Conservation (phyloP, 805 yeast species). For the Ogataea methylovora region DNA sequence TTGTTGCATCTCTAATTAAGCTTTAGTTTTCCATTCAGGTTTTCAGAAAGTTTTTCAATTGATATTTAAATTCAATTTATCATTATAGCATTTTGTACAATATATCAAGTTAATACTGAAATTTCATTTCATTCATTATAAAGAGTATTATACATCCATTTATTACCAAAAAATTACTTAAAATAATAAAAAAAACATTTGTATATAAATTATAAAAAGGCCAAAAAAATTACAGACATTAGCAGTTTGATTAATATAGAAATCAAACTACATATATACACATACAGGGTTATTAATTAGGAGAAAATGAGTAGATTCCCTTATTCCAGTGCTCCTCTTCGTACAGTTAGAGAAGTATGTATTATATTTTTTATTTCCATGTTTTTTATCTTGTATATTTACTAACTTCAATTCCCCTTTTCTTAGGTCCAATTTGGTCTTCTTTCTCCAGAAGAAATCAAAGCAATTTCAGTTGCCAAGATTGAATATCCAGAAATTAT, state of each 20-base stretch:
- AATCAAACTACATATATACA: background rate
- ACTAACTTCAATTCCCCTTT: slow-evolving; percentile 3
- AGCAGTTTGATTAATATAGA: background rate
- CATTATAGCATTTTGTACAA: background rate
- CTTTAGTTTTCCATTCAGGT: background rate
- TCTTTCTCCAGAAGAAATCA: slow-evolving; percentile 93
- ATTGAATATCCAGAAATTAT: slow-evolving; percentile 99
- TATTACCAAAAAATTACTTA: background rate
- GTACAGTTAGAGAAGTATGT: slow-evolving; percentile 90
- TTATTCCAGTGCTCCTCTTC: slow-evolving; percentile 96
- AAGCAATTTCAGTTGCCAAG: slow-evolving; percentile 96
- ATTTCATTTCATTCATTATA: too few relatives aligned
- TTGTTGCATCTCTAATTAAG: slow-evolving; percentile 8
- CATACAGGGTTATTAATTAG: background rate
- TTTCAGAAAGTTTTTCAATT: slow-evolving; percentile 3
- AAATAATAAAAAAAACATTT: background rate
- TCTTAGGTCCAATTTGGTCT: slow-evolving; percentile 86
- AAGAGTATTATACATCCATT: background rate
- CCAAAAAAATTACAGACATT: background rate
- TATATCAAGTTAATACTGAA: too few relatives aligned
- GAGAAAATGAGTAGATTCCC: slow-evolving; percentile 48
- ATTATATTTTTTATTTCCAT: slow-evolving; percentile 1
- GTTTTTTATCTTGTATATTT: background rate
- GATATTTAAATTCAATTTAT: slow-evolving; percentile 1
- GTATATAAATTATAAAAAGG: background rate